Base-by-base conservation (phyloP, 768 basidiomycete genomes). In the Serendipita sp. region DNA sequence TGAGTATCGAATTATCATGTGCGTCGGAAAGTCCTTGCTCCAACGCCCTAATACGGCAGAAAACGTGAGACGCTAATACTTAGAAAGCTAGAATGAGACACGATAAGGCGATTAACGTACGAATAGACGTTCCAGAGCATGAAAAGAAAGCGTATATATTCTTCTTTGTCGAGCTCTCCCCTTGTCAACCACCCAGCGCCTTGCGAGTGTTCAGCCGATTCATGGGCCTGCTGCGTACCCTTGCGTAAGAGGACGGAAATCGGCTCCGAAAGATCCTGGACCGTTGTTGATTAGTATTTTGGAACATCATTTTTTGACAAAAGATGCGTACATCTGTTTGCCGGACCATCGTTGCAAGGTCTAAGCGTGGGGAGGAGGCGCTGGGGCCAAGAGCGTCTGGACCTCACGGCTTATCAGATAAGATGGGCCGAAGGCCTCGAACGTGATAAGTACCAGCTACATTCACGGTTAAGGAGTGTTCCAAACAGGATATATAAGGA, bases 61-160 rank as follows among this genome's bases (percentile, higher is more conserved):
- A 24, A 50, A 9, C 14, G 4, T 3, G 16, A 2, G 30, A 38
- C n/a, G 31, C 1, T 9, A 13, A 5, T 16, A 14, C 38, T 22
- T 28, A 9, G 24, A 24, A 24, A 3, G 20, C 33, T 17, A 34
- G 61, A 20, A 38, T n/a, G 43, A 45, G 24, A 38, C 38, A 33
- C 50, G 38, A 7, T 44, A 61, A 33, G 48, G 31, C 68, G 41
- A 62, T 16, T 5, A 61, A 74, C 83, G 72, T 67, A 90, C 87
- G 81, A 75, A 73, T 90, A 92, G 28, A 91, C 74, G 67, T 87
- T 79, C 82, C 85, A 89, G 24, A 90, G 79, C 76, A 86, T 82
- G 76, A 88, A 83, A 45, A 88, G 76, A 72, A 82, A 86, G 53
- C 79, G 77, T 16, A 82, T 72, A 70, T 90, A 90, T 69, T 87